Evolutionary conservation across 768 basidiomycete genomes (phyloP), one percentile per base, ranked within the genome.

Genomic region (Piloderma croceum): DNA sequence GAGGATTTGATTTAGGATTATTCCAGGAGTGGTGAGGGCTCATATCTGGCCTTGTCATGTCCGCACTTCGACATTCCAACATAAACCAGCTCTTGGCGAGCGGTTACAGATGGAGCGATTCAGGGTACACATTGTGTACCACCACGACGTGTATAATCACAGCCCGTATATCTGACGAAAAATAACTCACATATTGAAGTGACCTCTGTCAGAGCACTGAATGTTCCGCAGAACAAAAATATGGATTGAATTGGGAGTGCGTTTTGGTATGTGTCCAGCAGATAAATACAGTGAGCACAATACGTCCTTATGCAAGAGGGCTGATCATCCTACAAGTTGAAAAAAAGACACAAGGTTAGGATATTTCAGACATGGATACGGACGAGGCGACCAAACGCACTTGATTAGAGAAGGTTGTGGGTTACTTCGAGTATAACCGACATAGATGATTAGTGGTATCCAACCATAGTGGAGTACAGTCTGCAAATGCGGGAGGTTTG

Each of bases 341-440:
- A n/a, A n/a, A n/a, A n/a, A n/a, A n/a, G n/a, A 7, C 4, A 38
- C 22, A 22, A 13, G 27, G 39, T 36, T 17, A 36, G 27, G 29
- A 20, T 13, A 24, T 36, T 17, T 29, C 27, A 29, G 27, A 29
- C 27, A 15, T 29, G 27, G 9, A 15, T 29, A 15, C 15, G 27
- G 9, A 9, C 9, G 15, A 15, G 20, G 37, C 39, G 24, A 29
- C n/a, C 13, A 5, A n/a, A 77, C 89, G 53, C 40, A 94, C 92
- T 96, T 93, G 65, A 94, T 94, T 56, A 97, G 69, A 27, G 90
- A 91, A 15, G 93, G 93, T 52, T 92, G 90, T 22, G 93, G 93
- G 58, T 86, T 90, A 58, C 90, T 92, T 51, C 85, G 72, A 39
- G 85, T 88, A 69, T 88, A 96, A 24, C 93, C 94, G 57, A 96